Conservation (phyloP, 176 grass and related monocot genomes). For the Triticum turgidum region DNA sequence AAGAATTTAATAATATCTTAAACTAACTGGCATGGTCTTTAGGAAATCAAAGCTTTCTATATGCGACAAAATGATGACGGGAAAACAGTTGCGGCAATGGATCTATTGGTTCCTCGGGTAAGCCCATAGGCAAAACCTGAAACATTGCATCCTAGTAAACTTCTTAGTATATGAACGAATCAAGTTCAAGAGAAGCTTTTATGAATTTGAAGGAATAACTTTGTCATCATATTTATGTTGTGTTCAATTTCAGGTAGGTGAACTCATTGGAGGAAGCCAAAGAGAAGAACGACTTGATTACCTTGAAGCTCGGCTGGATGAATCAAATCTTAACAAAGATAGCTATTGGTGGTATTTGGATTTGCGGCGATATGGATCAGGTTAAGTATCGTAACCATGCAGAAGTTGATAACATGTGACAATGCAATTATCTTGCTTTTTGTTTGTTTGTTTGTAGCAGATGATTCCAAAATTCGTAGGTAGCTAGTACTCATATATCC, state of each 20-base stretch:
- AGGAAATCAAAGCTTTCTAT: conserved; percentile 99
- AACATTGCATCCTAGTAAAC: conserved; percentile 11
- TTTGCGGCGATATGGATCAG: conserved; percentile 87
- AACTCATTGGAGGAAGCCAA: conserved; percentile 98
- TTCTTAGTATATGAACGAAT: conserved; percentile 10
- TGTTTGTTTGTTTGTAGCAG: not conserved
- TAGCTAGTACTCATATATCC: not conserved
- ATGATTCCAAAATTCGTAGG: conserved; percentile 11
- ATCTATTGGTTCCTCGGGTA: conserved; percentile 92
- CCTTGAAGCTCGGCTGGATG: conserved; percentile 81
- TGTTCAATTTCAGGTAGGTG: conserved; percentile 68
- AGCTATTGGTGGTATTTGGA: conserved; percentile 99
- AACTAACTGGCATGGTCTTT: conserved; percentile 18
- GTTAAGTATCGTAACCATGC: conserved; percentile 31
- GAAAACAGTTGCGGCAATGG: conserved; percentile 96
- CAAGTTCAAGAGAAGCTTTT: conserved; percentile 6
- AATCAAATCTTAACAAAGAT: conserved; percentile 87
- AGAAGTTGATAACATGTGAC: not conserved
- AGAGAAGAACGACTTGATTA: conserved; percentile 95
- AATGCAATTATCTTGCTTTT: not conserved
- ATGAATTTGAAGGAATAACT: not conserved
- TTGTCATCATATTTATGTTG: conserved; percentile 28
- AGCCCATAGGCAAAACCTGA: conserved; percentile 29
- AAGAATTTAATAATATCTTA: conserved; percentile 8
- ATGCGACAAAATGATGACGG: conserved; percentile 96